A percentile compares a stretch with the other conserved stretches of the same genome.
phyloP scores from a whole-genome alignment of 2,329 filamentous ascomycete species.

The Corynespora cassiicola region DNA sequence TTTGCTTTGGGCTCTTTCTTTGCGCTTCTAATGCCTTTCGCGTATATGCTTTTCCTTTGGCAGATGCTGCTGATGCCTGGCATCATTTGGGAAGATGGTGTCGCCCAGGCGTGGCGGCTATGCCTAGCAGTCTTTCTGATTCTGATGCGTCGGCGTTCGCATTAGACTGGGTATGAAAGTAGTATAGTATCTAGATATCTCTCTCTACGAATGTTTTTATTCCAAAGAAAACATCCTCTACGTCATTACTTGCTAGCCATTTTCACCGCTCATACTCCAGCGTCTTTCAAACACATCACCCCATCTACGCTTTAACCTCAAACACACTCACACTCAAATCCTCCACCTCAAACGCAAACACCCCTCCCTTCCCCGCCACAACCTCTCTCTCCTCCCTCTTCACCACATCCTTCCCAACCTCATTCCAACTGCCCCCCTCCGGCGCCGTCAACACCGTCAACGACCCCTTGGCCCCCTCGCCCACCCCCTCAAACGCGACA shows the following conservation, averaged over 20 bases:
- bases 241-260: too few species aligned
- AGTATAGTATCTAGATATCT: too few species aligned
- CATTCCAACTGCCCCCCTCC: conserved; percentile 36
- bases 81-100: conserved; percentile 14
- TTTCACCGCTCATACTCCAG: too few species aligned
- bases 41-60: conserved; percentile 1
- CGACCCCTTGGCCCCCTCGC: conserved; percentile 10
- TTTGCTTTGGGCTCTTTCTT: too few species aligned
- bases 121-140: too few species aligned
- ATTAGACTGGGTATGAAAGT: too few species aligned
- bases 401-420: conserved; percentile 53
- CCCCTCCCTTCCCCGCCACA: conserved; percentile 45
- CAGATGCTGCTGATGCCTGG: conserved; percentile 5
- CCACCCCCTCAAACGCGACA: conserved; percentile 14
- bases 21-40: background rate
- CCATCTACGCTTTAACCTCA: conserved; percentile 36
- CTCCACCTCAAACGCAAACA: conserved; percentile 58
- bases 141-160: too few species aligned
- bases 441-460: conserved; percentile 51
- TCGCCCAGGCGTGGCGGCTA: conserved; percentile 6
- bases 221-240: too few species aligned
- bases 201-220: too few species aligned
- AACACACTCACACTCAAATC: conserved; percentile 61
- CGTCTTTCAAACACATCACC: too few species aligned
- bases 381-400: conserved; percentile 1